Base-by-base conservation (phyloP, 2,329 filamentous ascomycete genomes). In the Cercospora janseana region DNA sequence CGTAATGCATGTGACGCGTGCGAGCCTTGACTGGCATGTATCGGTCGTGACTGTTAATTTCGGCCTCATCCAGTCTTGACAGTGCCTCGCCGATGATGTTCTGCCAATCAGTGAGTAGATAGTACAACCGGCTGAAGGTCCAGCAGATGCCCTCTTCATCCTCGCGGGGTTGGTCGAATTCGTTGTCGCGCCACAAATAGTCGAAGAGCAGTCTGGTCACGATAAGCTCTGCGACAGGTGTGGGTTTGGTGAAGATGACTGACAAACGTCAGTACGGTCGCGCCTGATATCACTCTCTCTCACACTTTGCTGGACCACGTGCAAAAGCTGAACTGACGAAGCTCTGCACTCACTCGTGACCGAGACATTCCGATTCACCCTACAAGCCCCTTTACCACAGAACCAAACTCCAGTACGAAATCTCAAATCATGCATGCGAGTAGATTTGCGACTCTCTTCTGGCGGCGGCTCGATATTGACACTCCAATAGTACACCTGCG, bases 401-500 rank as follows among this genome's bases (percentile, higher is more conserved):
- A 63, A 62, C 67, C 67, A 70, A 8, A 64, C 66, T 8, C 67
- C 67, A 9, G 66, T 56, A 5, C 67, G 62, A 24, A 69, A 64
- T 7, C 67, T 63, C 31, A 66, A 68, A 26, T 60, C 52, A 15
- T 67, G 57, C 40, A 69, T 67, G 15, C 54, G 37, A 2, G 63
- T 62, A 6, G 63, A 54, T 6, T n/a, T n/a, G n/a, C 49, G 55
- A 5, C 43, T 54, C 27, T 61, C 58, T 27, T 63, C 57, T 48
- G 48, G 55, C 3, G 65, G 64, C 28, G 64, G 64, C 3, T 63
- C 51, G 50, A 64, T 56, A n/a, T 55, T 63, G 8, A 68, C 65
- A 5, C 63, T 65, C 67, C 67, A 69, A 49, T 63, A 67, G 52
- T 65, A 70, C n/a, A 69, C 67, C 29, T 69, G 63, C 3, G 67